Evolutionary conservation across 177 flowering plant genomes (phyloP).

Genomic region (Vitis hybrid): DNA sequence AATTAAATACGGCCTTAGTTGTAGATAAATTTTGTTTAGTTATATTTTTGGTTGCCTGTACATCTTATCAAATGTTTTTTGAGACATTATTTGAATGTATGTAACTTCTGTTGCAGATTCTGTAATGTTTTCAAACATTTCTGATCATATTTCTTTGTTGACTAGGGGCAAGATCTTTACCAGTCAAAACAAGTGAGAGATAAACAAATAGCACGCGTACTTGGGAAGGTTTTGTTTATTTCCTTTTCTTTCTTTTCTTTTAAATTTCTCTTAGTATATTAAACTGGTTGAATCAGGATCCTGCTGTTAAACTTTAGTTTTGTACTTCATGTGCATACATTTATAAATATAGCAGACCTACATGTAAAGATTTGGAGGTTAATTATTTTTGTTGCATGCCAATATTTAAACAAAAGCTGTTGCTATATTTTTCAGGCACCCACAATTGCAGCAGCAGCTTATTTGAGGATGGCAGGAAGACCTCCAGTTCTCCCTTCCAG

Average conservation of each 20-base stretch:
- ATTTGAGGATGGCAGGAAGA: constrained; percentile 97
- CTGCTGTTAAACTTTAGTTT: background rate
- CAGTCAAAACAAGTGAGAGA: constrained; percentile 91
- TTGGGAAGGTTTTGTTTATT: constrained; percentile 77
- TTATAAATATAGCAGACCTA: background rate
- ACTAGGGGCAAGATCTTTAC: constrained; percentile 95
- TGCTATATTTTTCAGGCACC: constrained; percentile 63
- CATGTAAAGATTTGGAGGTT: background rate
- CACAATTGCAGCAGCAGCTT: constrained; percentile 99
- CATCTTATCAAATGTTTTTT: background rate
- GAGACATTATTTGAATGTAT: background rate
- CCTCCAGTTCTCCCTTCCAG: constrained; percentile 97
- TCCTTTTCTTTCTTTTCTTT: background rate
- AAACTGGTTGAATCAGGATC: background rate
- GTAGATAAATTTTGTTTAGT: background rate
- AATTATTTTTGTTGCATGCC: background rate
- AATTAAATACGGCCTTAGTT: too few relatives aligned
- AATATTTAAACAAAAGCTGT: background rate
- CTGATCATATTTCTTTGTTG: constrained; percentile 20
- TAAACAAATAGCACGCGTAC: constrained; percentile 93
- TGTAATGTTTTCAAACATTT: background rate
- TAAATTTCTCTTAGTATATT: background rate
- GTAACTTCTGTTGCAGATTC: background rate
- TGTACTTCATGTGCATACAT: background rate
- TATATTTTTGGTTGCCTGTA: background rate